Base-by-base conservation (phyloP, 768 basidiomycete species). In the Amylocystis lapponica region DNA sequence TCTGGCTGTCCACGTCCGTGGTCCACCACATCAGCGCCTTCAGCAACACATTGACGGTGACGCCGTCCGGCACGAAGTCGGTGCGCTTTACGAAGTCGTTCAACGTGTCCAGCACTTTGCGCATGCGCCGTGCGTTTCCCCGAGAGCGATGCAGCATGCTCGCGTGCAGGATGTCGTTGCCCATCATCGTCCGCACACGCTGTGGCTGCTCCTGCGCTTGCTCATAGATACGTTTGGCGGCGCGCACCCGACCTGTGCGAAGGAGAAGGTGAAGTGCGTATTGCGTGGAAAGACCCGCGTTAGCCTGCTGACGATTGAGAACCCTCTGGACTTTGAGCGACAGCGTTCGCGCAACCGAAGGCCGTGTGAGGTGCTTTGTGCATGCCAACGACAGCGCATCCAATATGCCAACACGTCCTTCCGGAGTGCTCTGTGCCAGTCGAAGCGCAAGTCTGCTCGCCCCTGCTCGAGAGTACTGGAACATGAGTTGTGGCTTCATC, bases 31-130 rank as follows among this genome's bases (percentile, higher is more conserved):
- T 59, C 48, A 82, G 64, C 7, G 70, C 72, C 56, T 80, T 81
- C 47, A 86, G 46, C 33, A 89, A 39, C 36, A 88, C 75, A 53
- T 90, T 89, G 43, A 75, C 64, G 4, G 88, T 88, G 29, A 83
- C 66, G 9, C 80, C 70, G 57, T 91, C 86, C 8, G 81, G 76
- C 10, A 56, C 55, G 55, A 88, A 85, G 6, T 62, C 69, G 27
- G 70, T 67, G 33, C 66, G 55, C 36, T 60, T 51, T 33, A 65
- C 57, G 23, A 88, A 69, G 11, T 64, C 47, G 27, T 67, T 58
- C 41, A 78, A 66, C 23, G 69, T 60, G 4, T 55, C 57, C 16
- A 66, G 42, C 14, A 74, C 50, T 46, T 65, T 66, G 21, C 70
- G 66, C n/a, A 81, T 62, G 11, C 72, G 62, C 35, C 70, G 69